Evolutionary conservation across 331 rosid genomes (phyloP), one percentile per base, ranked within the genome.

Genomic region (Prunus yedoensis): DNA sequence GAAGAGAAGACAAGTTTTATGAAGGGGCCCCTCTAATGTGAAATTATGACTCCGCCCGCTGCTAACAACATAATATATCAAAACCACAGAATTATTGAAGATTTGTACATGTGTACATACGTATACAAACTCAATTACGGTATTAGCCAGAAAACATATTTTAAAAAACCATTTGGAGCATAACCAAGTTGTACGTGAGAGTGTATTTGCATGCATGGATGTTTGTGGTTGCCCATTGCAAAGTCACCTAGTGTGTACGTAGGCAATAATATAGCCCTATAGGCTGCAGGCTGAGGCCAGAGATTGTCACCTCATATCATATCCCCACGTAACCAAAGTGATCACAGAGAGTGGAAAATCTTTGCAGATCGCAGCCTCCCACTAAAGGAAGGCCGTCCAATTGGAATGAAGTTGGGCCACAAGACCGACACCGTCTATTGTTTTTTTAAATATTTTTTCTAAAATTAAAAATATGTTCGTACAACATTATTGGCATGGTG

Each of bases 321-420:
- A 71, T 5, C 64, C 20, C 32, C 12, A 21, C 49, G 47, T 14
- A 21, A 8, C 18, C 27, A 72, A 57, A 72, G 27, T 8, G 49
- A 6, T 38, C 43, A 38, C 43, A 7, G 59, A 56, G 58, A 23
- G 45, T 45, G 77, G 50, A 12, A 74, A 46, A 74, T 61, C 77
- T 49, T 47, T 74, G 77, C 77, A 47, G 77, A 74, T 74, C 60
- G 61, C 60, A 62, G 20, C 60, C 60, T 61, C 77, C 66, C 57
- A 30, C 16, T n/a, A 60, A 74, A 32, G 70, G 3, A 28, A 8
- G 5, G 43, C 47, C 15, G 45, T 45, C 68, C 68, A 59, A 73
- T 12, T 16, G 61, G n/a, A 20, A 45, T 56, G 7, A 21, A 6
- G 5, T 61, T n/a, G 69, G 77, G 28, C 70, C 70, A 47, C 60